phyloP scores from a whole-genome alignment of 306 rosid genomes.

The Trifolium repens region DNA sequence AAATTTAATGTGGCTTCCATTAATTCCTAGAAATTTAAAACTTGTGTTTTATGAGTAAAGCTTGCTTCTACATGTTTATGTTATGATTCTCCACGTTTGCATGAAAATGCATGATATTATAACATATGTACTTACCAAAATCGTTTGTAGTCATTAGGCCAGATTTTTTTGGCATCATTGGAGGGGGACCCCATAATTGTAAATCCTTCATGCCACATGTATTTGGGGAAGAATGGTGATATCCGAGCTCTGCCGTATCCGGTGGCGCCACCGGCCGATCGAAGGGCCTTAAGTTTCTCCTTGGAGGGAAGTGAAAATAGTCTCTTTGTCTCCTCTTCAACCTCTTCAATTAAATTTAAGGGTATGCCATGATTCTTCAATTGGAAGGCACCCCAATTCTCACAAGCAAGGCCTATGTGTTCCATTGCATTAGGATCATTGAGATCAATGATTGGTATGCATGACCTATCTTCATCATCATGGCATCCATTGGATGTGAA shows the following conservation, averaged over 20 bases:
- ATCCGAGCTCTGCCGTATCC: constrained; percentile 77
- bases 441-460: constrained; percentile 63
- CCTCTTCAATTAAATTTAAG: constrained; percentile 43
- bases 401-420: constrained; percentile 62
- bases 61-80: background rate
- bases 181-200: constrained; percentile 69
- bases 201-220: constrained; percentile 93
- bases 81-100: constrained; percentile 55
- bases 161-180: constrained; percentile 61
- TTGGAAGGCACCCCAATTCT: constrained; percentile 73
- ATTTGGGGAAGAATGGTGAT: constrained; percentile 62
- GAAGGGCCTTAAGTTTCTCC: constrained; percentile 57
- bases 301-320: constrained; percentile 61
- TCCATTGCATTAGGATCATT: constrained; percentile 57
- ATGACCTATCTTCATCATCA: background rate
- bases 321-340: constrained; percentile 47
- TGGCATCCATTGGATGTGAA: constrained; percentile 1
- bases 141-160: constrained; percentile 59
- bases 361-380: constrained; percentile 68
- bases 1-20: background rate
- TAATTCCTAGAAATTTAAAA: background rate
- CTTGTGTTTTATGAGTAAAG: background rate
- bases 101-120: constrained; percentile 51
- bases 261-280: constrained; percentile 51
- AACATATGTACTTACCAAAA: constrained; percentile 69